phyloP scores from a whole-genome alignment of 2,329 filamentous ascomycete genomes.

The Pseudofabraea citricarpa region DNA sequence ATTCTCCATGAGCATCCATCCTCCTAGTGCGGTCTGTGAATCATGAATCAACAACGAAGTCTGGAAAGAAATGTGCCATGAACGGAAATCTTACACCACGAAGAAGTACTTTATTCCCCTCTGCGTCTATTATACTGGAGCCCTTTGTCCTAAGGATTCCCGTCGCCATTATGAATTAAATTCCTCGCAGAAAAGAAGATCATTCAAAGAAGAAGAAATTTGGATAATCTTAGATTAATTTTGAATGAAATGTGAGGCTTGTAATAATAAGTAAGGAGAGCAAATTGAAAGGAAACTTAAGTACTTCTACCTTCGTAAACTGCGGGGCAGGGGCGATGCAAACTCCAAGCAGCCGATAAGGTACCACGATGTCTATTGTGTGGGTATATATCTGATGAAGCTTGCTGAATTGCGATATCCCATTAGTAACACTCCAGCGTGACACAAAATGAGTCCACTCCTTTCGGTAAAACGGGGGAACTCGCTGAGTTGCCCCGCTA shows the following conservation, averaged over 20 bases:
- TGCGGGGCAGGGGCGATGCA: too few relatives aligned
- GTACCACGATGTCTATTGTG: too few relatives aligned
- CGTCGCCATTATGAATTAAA: slow-evolving; percentile 12
- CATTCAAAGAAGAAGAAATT: not conserved
- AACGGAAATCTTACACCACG: slow-evolving; percentile 24
- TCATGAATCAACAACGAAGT: slow-evolving; percentile 1
- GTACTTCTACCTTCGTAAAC: too few relatives aligned
- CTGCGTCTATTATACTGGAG: slow-evolving; percentile 32
- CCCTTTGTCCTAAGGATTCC: slow-evolving; percentile 34
- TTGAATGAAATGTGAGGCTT: too few relatives aligned
- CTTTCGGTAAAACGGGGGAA: not conserved
- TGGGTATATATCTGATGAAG: too few relatives aligned
- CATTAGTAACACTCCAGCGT: too few relatives aligned
- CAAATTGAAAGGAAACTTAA: too few relatives aligned
- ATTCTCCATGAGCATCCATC: slow-evolving; percentile 43
- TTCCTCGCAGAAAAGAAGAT: slow-evolving; percentile 4
- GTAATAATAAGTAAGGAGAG: too few relatives aligned
- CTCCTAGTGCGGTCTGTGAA: slow-evolving; percentile 3
- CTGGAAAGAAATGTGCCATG: not conserved
- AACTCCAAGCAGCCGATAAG: too few relatives aligned
- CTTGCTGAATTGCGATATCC: too few relatives aligned
- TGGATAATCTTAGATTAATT: too few relatives aligned
- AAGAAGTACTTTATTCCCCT: slow-evolving; percentile 30
- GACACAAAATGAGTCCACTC: too few relatives aligned
- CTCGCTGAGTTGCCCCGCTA: not conserved